phyloP scores from a whole-genome alignment of 2,329 filamentous ascomycete genomes.

The Paramyrothecium sp. region DNA sequence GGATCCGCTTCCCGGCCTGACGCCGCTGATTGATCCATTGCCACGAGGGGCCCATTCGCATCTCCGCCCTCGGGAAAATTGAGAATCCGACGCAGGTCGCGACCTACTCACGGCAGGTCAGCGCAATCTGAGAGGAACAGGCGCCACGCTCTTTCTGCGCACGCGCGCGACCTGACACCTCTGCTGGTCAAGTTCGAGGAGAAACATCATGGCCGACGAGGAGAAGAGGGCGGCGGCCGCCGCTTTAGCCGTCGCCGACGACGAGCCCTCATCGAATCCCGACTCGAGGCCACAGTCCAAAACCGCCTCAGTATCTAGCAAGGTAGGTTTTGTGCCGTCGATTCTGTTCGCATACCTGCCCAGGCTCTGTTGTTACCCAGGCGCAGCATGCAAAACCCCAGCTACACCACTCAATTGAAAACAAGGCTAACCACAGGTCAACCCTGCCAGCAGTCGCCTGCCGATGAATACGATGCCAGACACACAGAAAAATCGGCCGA shows the following conservation, averaged over 20 bases:
- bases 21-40: too few species aligned
- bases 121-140: too few species aligned
- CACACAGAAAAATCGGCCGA: not conserved
- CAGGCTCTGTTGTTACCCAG: too few species aligned
- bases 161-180: too few species aligned
- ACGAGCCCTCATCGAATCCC: constrained; percentile 14
- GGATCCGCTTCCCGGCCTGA: too few species aligned
- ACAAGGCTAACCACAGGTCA: not conserved
- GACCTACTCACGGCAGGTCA: too few species aligned
- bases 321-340: not conserved
- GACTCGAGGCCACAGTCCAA: not conserved
- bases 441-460: constrained; percentile 8
- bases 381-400: not conserved
- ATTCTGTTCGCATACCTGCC: not conserved
- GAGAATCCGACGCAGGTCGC: too few species aligned
- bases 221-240: constrained; percentile 22
- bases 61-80: too few species aligned
- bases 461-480: not conserved
- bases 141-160: too few species aligned
- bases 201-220: constrained; percentile 26
- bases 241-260: constrained; percentile 15
- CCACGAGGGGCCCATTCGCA: too few species aligned
- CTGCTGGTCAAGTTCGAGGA: too few species aligned
- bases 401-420: too few species aligned
- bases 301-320: not conserved